Evolutionary conservation across 225 moss, liverwort and hornwort genomes (phyloP).

Genomic region (Pseudisothecium myosuroides): DNA sequence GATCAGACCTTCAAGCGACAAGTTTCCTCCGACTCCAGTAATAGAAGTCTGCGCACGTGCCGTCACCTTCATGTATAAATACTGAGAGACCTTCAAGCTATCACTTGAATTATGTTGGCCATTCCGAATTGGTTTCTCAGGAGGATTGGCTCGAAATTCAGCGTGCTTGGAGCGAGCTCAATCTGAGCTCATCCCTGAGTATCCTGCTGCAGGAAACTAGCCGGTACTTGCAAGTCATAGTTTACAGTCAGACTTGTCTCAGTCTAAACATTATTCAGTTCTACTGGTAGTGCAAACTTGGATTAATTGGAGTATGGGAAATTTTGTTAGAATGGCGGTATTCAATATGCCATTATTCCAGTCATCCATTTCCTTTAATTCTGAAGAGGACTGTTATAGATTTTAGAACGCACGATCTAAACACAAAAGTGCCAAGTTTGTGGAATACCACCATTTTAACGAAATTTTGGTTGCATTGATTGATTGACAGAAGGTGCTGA

Average conservation of each 20-base stretch:
- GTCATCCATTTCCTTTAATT: too few relatives aligned
- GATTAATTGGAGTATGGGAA: too few relatives aligned
- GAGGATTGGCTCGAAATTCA: not conserved
- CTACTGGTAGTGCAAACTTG: not conserved
- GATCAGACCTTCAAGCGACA: too few relatives aligned
- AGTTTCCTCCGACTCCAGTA: too few relatives aligned
- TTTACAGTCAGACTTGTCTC: not conserved
- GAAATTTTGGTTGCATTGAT: too few relatives aligned
- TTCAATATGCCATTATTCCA: too few relatives aligned
- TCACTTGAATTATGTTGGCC: not conserved
- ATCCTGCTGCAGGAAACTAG: not conserved
- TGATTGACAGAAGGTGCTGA: not conserved
- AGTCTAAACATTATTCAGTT: not conserved
- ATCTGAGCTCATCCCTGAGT: not conserved
- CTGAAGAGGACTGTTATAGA: too few relatives aligned
- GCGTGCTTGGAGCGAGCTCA: not conserved
- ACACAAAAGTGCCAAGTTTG: too few relatives aligned
- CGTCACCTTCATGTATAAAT: not conserved
- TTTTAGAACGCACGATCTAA: too few relatives aligned
- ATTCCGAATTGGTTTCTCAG: not conserved
- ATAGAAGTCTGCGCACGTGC: too few relatives aligned
- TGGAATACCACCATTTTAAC: too few relatives aligned
- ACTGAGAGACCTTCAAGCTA: not conserved
- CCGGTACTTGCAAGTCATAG: not conserved
- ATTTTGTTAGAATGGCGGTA: too few relatives aligned